phyloP scores from a whole-genome alignment of 257 asterid genomes.

The Plantago ovata region DNA sequence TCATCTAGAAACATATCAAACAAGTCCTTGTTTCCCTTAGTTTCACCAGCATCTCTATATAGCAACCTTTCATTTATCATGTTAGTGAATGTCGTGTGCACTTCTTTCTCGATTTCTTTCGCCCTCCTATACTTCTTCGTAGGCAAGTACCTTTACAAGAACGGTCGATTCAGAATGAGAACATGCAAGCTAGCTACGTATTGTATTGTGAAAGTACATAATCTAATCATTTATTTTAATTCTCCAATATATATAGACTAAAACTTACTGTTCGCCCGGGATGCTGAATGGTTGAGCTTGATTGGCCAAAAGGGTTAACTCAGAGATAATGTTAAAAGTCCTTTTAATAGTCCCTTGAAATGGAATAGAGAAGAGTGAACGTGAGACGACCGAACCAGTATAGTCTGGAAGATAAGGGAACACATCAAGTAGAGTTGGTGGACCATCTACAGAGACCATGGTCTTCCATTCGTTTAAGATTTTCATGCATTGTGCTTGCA shows the following conservation, averaged over 20 bases:
- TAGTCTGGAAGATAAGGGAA: slow-evolving; percentile 17
- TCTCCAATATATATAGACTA: background rate
- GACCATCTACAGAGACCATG: slow-evolving; percentile 11
- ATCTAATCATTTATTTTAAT: background rate
- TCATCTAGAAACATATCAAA: slow-evolving; percentile 17
- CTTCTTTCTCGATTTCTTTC: slow-evolving; percentile 20
- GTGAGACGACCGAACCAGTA: slow-evolving; percentile 17
- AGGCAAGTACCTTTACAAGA: slow-evolving; percentile 14
- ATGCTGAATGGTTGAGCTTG: slow-evolving; percentile 26
- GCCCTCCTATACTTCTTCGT: slow-evolving; percentile 23
- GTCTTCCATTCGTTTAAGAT: slow-evolving; percentile 15
- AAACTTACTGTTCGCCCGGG: slow-evolving; percentile 23
- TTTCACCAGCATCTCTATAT: slow-evolving; percentile 3
- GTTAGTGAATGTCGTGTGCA: slow-evolving; percentile 11
- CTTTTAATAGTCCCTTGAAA: slow-evolving; percentile 12
- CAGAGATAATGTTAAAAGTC: slow-evolving; percentile 17
- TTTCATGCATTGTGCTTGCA: slow-evolving; percentile 11
- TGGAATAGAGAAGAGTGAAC: slow-evolving; percentile 12
- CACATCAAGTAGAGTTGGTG: slow-evolving; percentile 7
- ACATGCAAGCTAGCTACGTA: too few species aligned
- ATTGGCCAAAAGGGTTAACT: slow-evolving; percentile 14
- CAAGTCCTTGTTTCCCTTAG: slow-evolving; percentile 2
- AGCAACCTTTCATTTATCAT: slow-evolving; percentile 21
- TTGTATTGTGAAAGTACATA: too few species aligned
- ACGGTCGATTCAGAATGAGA: background rate